Conservation (phyloP, 371 early-diverging fungal genomes). For the Lichtheimia ramosa region DNA sequence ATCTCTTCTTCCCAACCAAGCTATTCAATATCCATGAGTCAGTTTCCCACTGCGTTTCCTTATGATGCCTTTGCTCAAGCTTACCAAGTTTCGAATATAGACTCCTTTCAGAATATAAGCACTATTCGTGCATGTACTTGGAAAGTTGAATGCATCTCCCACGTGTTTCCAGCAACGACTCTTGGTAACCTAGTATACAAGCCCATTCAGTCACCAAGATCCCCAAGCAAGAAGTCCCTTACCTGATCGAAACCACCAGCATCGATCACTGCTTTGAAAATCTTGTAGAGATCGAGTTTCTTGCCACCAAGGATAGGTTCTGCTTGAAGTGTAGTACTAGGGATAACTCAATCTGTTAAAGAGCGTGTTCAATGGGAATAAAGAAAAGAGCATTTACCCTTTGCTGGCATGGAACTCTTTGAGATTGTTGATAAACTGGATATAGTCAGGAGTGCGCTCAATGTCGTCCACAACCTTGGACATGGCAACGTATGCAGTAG, state of each 20-base stretch:
- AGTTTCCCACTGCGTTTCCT: neutral
- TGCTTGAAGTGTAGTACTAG: conserved; percentile 60
- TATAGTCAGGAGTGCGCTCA: conserved; percentile 72
- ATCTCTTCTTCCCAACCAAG: conserved; percentile 54
- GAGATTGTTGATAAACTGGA: conserved; percentile 67
- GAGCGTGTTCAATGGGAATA: neutral
- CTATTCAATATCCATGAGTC: conserved; percentile 12
- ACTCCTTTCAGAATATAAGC: conserved; percentile 78
- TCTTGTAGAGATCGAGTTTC: conserved; percentile 61
- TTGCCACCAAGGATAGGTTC: conserved; percentile 78
- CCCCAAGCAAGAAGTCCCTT: neutral
- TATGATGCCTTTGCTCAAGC: neutral
- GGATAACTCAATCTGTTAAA: neutral
- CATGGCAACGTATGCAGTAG: neutral
- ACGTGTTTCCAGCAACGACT: conserved; percentile 83
- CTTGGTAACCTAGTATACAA: conserved; percentile 58
- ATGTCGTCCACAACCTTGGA: conserved; percentile 50
- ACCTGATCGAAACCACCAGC: conserved; percentile 73
- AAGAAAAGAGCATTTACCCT: conserved; percentile 50
- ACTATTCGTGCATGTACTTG: conserved; percentile 82
- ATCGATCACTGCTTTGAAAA: conserved; percentile 62
- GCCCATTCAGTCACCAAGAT: neutral
- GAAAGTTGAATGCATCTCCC: conserved; percentile 74
- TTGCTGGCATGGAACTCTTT: conserved; percentile 68
- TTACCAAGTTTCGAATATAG: conserved; percentile 67